Base-by-base conservation (phyloP, 495 filamentous ascomycete genomes). In the Evernia prunastri region DNA sequence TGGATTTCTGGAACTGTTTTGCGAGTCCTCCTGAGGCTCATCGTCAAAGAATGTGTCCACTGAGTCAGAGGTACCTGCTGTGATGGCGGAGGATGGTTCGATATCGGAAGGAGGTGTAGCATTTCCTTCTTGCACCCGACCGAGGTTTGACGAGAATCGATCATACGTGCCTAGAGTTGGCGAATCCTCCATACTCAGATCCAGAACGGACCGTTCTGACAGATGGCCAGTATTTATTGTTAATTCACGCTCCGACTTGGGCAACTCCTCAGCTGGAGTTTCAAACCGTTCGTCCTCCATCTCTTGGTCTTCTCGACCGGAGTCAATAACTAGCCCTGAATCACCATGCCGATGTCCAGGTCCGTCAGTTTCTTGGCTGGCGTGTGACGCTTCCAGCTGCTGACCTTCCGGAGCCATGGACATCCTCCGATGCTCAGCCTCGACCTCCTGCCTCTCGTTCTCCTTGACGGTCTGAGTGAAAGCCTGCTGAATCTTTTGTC, bases 381-480 rank as follows among this genome's bases (percentile, higher is more conserved):
- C 77, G 63, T 72, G 39, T 37, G 58, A 59, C 73, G 75, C 74
- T 72, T 78, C 63, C 68, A 73, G 61, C 69, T 79, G 69, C 61
- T 75, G 72, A 61, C 72, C 66, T 23, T 73, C 73, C 35, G 73
- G 72, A 62, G 76, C 80, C 73, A 78, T 72, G 72, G 77, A 71
- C 73, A 71, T 59, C 31, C 71, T 59, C 42, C 69, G 54, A 25
- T 61, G 56, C 62, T 82, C 76, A 67, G 51, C 51, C 17, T 54
- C 51, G 27, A 54, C 51, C 29, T 79, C 78, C 66, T 86, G 81
- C 63, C 81, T 80, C 69, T 90, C 84, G 69, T 76, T 86, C 69
- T 89, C 87, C 66, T 86, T 82, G 51, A 92, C 84, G 27, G 86
- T 88, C 61, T 87, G 86, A 56, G 86, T 91, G 67, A 93, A 90